A percentile compares a stretch with the other conserved stretches of the same genome.
Conservation (phyloP, 169 alveolate species). For the Plasmodium gallinaceum region DNA sequence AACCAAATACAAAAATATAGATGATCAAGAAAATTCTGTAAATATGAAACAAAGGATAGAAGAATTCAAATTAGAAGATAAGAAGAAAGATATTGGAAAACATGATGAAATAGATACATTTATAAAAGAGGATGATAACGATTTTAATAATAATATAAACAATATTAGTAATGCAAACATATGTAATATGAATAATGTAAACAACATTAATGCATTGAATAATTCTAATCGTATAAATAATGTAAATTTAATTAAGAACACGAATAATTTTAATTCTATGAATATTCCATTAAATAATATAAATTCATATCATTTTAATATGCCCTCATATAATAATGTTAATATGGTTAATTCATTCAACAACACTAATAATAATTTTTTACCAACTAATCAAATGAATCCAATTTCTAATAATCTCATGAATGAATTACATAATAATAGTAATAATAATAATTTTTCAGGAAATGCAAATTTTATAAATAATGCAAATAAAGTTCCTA, state of each 20-base stretch:
- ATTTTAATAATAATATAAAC: conserved; percentile 8
- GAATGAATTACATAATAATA: background rate
- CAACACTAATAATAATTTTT: conserved; percentile 2
- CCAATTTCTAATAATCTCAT: background rate
- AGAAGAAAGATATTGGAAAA: conserved; percentile 9
- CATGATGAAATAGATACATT: background rate
- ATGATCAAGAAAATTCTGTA: background rate
- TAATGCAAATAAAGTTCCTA: background rate
- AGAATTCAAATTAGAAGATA: background rate
- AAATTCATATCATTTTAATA: conserved; percentile 25
- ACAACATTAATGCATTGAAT: background rate
- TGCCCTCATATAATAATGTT: conserved; percentile 11
- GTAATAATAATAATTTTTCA: background rate
- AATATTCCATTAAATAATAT: conserved; percentile 19
- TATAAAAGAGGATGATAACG: conserved; percentile 2
- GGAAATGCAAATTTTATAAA: background rate
- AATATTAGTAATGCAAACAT: conserved; percentile 6
- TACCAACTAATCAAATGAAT: background rate
- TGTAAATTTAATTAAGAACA: conserved; percentile 4
- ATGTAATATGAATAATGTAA: conserved; percentile 6
- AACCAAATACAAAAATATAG: background rate
- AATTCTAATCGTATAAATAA: conserved; percentile 14
- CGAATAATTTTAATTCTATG: conserved; percentile 26
- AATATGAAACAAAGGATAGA: conserved; percentile 13
- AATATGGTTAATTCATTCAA: conserved; percentile 28